These are phyloP conservation scores for Sinapis alba DNA, from an alignment of 441 rosid genomes.

Conservation along the genomic window DNA sequence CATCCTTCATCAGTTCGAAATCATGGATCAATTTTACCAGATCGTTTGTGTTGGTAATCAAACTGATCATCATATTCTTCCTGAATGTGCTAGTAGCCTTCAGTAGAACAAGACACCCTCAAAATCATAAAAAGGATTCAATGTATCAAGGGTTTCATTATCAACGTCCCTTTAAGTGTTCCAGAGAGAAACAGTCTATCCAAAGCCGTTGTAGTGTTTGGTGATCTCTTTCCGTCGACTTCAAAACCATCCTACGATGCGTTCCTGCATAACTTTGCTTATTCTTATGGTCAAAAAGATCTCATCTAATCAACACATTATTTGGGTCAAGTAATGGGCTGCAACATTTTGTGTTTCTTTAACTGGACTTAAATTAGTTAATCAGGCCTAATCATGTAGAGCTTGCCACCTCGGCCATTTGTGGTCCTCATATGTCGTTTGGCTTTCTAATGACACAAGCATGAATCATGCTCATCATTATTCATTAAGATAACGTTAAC, in stretches of 20 bases:
- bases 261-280: neutral
- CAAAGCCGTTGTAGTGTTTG: neutral
- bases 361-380: neutral
- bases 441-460: neutral
- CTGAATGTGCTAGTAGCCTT: too few species aligned
- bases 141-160: too few species aligned
- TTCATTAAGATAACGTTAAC: slow-evolving; percentile 7
- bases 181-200: too few species aligned
- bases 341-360: neutral
- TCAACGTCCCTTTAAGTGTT: too few species aligned
- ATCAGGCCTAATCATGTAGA: slow-evolving; percentile 2
- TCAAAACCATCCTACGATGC: neutral
- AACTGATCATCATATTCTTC: too few species aligned
- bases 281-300: neutral
- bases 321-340: neutral
- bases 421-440: slow-evolving; percentile 5
- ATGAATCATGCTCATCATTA: neutral
- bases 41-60: too few species aligned
- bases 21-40: too few species aligned
- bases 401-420: neutral
- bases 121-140: too few species aligned
- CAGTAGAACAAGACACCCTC: too few species aligned
- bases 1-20: too few species aligned
- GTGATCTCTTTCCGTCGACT: neutral
- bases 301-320: neutral